Evolutionary conservation across 1,139 yeast species (phyloP), one percentile per base, ranked within the genome.

Genomic region (Pichia sp.): DNA sequence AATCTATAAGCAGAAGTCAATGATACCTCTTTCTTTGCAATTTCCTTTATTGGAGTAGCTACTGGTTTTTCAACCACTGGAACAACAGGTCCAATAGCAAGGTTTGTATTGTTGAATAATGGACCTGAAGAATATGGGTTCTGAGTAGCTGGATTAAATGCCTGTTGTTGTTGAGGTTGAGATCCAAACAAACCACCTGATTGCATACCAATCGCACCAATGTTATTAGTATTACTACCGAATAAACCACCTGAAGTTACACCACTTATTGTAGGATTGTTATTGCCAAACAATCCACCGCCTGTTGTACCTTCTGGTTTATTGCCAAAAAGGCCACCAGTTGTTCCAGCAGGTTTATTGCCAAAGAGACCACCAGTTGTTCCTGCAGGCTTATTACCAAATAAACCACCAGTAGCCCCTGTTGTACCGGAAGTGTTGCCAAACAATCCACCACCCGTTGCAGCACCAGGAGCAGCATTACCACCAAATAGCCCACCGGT

Each of bases 1-100:
- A 83, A 67, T 62, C 79, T 78, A 57, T 83, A 83, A 1, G 86
- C 85, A 31, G 82, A 75, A 5, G 81, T 73, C 45, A 84, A 67
- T 31, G 79, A 75, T 44, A 73, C 79, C 48, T 76, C 74, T 63
- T 81, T 85, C 67, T 81, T 81, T 45, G 70, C 70, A 42, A 75
- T 71, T 33, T 78, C 75, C 2, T 81, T 80, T 32, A 78, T 64
- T 38, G 89, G 86, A 18, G 46, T 60, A 7, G 66, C 66, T 5
- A 51, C 40, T 1, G 66, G 60, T 34, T 50, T 55, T 5, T 54
- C 53, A 8, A 63, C 59, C 35, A 76, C 66, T 41, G 86, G 83
- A 8, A 75, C 75, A 30, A 74, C 62, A 2, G 76, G 63, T 18
- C 35, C 40, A 29, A 40, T 29, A 31, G 45, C 46, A 10, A 44